phyloP scores from a whole-genome alignment of 768 basidiomycete species.

The Chlorophyllum brunneum region DNA sequence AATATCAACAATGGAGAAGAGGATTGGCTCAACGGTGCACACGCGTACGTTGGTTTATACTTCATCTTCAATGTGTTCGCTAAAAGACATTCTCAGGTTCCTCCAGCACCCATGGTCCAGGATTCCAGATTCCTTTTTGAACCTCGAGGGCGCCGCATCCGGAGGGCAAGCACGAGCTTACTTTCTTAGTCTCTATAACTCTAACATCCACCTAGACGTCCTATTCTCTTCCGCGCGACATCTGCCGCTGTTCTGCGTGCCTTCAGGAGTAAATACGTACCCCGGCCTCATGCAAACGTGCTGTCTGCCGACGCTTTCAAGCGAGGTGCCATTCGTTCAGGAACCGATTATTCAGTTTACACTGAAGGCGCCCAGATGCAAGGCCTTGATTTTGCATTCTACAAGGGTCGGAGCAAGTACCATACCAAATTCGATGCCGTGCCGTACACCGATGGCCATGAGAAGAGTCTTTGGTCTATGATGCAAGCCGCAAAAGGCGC shows the following conservation, averaged over 20 bases:
- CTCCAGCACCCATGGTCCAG: constrained; percentile 74
- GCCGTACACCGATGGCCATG: constrained; percentile 49
- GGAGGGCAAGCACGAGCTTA: constrained; percentile 52
- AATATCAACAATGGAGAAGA: constrained; percentile 89
- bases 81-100: constrained; percentile 41
- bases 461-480: constrained; percentile 68
- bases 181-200: neutral
- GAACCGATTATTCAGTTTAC: constrained; percentile 75
- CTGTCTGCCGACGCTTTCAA: constrained; percentile 68
- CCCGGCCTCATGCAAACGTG: constrained; percentile 71
- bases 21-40: constrained; percentile 70
- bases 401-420: constrained; percentile 67
- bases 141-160: constrained; percentile 77
- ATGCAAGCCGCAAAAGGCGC: constrained; percentile 62
- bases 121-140: constrained; percentile 64
- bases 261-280: constrained; percentile 42
- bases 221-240: constrained; percentile 72
- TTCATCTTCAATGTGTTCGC: constrained; percentile 1
- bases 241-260: constrained; percentile 52
- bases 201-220: constrained; percentile 44
- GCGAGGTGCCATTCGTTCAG: constrained; percentile 59
- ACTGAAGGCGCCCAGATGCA: constrained; percentile 42
- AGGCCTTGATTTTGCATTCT: constrained; percentile 79
- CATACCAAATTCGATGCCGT: constrained; percentile 75
- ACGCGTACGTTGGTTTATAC: constrained; percentile 36